phyloP scores from a whole-genome alignment of 768 basidiomycete species.

The Pleurotus tuber-regium region DNA sequence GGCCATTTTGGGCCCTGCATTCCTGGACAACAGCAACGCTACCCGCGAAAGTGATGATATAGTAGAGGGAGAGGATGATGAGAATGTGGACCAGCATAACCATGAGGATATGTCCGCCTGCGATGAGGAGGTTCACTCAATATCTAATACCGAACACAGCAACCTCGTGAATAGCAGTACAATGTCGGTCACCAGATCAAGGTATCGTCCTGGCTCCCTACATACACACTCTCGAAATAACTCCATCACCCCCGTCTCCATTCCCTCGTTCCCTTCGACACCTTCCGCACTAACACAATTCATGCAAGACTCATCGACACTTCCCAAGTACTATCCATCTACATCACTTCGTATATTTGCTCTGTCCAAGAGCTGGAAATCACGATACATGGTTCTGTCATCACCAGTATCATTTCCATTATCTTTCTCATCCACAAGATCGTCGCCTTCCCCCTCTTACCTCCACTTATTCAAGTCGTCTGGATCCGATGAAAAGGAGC shows the following conservation, averaged over 20 bases:
- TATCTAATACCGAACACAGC: conserved; percentile 1
- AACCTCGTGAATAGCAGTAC: neutral
- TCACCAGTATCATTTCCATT: conserved; percentile 39
- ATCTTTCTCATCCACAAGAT: conserved; percentile 21
- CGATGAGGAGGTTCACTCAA: conserved; percentile 5
- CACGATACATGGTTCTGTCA: conserved; percentile 59
- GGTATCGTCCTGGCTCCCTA: conserved; percentile 38
- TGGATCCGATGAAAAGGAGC: conserved; percentile 58
- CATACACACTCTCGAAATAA: conserved; percentile 30
- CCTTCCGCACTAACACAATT: conserved; percentile 49
- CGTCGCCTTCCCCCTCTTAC: conserved; percentile 46
- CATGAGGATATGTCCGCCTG: conserved; percentile 9
- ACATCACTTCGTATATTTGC: conserved; percentile 71
- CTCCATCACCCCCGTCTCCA: conserved; percentile 32
- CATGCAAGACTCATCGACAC: conserved; percentile 45
- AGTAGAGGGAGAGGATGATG: conserved; percentile 26
- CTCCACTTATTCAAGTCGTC: conserved; percentile 73
- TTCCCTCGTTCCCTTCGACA: conserved; percentile 67
- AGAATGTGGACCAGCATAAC: conserved; percentile 30
- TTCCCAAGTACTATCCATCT: conserved; percentile 70
- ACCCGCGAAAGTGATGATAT: conserved; percentile 32
- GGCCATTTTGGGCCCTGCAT: conserved; percentile 58
- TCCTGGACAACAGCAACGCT: conserved; percentile 29
- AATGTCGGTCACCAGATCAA: conserved; percentile 21
- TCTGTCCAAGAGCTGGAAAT: conserved; percentile 71